Conservation (phyloP, 2,329 filamentous ascomycete species). For the Cercospora sesami region DNA sequence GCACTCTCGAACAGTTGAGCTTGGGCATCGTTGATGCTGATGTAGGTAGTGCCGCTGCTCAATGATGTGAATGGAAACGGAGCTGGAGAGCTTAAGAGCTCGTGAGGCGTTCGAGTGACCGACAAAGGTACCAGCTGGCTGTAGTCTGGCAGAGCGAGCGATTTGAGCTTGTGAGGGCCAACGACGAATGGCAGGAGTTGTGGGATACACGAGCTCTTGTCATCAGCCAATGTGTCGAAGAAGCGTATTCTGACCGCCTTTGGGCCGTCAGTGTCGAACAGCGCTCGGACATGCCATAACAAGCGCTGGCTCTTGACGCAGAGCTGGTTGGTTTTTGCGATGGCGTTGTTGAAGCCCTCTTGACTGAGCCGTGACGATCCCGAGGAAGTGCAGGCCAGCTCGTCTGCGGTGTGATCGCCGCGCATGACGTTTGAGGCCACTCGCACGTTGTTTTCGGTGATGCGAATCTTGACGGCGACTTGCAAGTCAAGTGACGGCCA, state of each 20-base stretch:
- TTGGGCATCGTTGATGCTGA: slow-evolving; percentile 14
- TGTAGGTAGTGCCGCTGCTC: slow-evolving; percentile 16
- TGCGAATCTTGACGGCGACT: slow-evolving; percentile 5
- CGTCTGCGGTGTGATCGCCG: slow-evolving; percentile 6
- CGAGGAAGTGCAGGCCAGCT: slow-evolving; percentile 6
- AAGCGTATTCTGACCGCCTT: slow-evolving; percentile 19
- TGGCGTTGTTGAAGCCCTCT: slow-evolving; percentile 16
- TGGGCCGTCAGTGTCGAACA: neutral
- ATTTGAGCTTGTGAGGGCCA: slow-evolving; percentile 12
- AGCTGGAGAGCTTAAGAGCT: slow-evolving; percentile 10
- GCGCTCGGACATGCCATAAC: slow-evolving; percentile 2
- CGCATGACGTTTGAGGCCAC: neutral
- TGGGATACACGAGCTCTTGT: slow-evolving; percentile 2
- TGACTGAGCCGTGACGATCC: slow-evolving; percentile 5
- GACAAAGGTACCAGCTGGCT: slow-evolving; percentile 15
- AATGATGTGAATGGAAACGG: slow-evolving; percentile 23
- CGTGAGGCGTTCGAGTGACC: slow-evolving; percentile 5
- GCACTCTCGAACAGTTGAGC: slow-evolving; percentile 24
- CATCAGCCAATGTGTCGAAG: slow-evolving; percentile 1
- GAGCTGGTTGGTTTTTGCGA: neutral
- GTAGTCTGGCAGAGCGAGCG: slow-evolving; percentile 19
- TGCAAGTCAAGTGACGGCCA: slow-evolving; percentile 7
- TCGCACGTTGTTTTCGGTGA: neutral
- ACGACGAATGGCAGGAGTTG: slow-evolving; percentile 18
- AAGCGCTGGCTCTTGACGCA: slow-evolving; percentile 3